Evolutionary conservation across 768 basidiomycete species (phyloP), one percentile per base, ranked within the genome.

Genomic region (Fibroporia radiculosa): DNA sequence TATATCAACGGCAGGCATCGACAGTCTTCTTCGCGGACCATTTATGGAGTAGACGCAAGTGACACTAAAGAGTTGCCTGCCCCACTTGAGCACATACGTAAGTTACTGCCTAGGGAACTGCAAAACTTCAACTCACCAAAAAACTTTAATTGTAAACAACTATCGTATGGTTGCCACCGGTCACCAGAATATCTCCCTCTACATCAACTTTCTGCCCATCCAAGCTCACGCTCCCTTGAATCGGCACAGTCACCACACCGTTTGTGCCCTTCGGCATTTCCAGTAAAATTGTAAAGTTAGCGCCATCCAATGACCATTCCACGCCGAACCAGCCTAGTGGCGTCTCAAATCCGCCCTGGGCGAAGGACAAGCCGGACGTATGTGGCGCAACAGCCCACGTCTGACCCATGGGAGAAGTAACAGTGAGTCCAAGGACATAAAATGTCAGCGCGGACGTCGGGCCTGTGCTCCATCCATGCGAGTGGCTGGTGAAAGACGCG

Each of bases 401-500:
- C 13, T 49, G 42, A 3, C 77, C 77, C 51, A 71, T 64, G 0
- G 70, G 68, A 3, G 70, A 58, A 0, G 72, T 74, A 24, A 78
- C 63, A 14, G 63, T 67, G 12, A 80, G 61, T 13, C 77, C 77
- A 13, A 76, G 65, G 24, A 78, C 66, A 53, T 77, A 78, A 59
- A 73, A 74, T 3, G 76, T 78, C 6, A 78, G 61, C 5, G 76
- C 74, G 6, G 74, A 72, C 0, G 78, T 80, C 0, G 78, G 74
- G 0, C 77, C 78, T 0, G 75, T 64, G 46, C 71, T 73, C 78
- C 78, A 80, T 5, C 77, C 77, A 51, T 80, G 78, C 1, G 74
- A 61, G 53, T 78, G 77, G n/a, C 72, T 74, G 8, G 73, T 78
- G 57, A 78, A 80, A 0, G 77, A 66, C 0, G 75, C 64, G 51